phyloP scores from a whole-genome alignment of 345 rosid genomes.

The Fremontodendron californicum region DNA sequence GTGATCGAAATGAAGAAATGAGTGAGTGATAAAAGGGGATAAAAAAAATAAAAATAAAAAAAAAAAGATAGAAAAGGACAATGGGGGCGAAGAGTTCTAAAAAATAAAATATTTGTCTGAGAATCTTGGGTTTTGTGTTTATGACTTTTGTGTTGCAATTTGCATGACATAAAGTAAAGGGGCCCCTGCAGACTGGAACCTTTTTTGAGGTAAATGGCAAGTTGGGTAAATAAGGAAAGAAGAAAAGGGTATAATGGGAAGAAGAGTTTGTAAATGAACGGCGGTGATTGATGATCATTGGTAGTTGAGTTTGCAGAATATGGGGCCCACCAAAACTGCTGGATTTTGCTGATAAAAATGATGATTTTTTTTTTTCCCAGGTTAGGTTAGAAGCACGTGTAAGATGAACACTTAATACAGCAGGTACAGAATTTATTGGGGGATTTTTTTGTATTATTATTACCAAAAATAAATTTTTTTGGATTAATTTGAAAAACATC shows the following conservation, averaged over 20 bases:
- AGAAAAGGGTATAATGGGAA: neutral
- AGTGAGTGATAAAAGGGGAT: neutral
- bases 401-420: neutral
- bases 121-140: slow-evolving; percentile 15
- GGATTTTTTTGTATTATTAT: too few species aligned
- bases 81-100: neutral
- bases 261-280: neutral
- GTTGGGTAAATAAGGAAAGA: neutral
- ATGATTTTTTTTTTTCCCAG: neutral
- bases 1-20: neutral
- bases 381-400: slow-evolving; percentile 4
- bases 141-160: neutral
- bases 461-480: too few species aligned
- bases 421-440: neutral
- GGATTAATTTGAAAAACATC: too few species aligned
- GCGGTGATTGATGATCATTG: slow-evolving; percentile 5
- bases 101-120: slow-evolving; percentile 5
- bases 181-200: neutral
- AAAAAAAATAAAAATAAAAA: neutral
- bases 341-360: neutral
- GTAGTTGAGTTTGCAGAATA: neutral
- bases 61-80: neutral
- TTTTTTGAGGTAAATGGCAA: neutral
- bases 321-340: neutral
- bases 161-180: slow-evolving; percentile 13